Evolutionary conservation across 495 filamentous ascomycete species (phyloP), one percentile per base, ranked within the genome.

Genomic region (Aspergillus coremiiformis): DNA sequence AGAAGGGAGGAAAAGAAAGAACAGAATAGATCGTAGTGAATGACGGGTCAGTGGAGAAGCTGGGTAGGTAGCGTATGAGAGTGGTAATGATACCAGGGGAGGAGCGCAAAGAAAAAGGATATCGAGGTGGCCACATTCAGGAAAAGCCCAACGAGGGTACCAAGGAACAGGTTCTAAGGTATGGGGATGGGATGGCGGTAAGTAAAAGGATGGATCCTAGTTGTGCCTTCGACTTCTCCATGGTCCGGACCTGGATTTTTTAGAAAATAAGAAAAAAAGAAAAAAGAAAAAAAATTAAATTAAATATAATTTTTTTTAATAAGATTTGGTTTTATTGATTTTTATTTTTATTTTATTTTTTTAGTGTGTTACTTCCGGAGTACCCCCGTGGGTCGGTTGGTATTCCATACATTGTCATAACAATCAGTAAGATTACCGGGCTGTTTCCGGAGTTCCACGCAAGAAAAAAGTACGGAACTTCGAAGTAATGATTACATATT

Each of bases 51-150:
- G 61, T 60, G 57, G 57, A 63, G 57, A 60, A 47, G 47, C 39
- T 52, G 49, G 43, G 58, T 19, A 29, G 46, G 55, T 39, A 47
- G 30, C 32, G 60, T 63, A 60, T 55, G 58, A 53, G 50, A 50
- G 39, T 56, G 55, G 63, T 68, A 55, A 64, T 55, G 54, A 63
- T 67, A 68, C 64, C 53, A 63, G 58, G 59, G 54, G 50, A 59
- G 53, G 52, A 64, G 51, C 44, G 42, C 42, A 33, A 52, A 58
- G 53, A 50, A 39, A 29, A 53, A 30, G 42, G 33, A 55, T 57
- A 54, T 52, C 27, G 49, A 58, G 55, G 55, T 60, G 54, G 56
- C 59, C 54, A 60, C 58, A 46, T 33, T 32, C 22, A 32, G 29
- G 37, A 57, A 57, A 61, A 57, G 55, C 45, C 58, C 54, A 52